phyloP scores from a whole-genome alignment of 1,139 yeast species.

The Magnusiomyces tetraspermus region DNA sequence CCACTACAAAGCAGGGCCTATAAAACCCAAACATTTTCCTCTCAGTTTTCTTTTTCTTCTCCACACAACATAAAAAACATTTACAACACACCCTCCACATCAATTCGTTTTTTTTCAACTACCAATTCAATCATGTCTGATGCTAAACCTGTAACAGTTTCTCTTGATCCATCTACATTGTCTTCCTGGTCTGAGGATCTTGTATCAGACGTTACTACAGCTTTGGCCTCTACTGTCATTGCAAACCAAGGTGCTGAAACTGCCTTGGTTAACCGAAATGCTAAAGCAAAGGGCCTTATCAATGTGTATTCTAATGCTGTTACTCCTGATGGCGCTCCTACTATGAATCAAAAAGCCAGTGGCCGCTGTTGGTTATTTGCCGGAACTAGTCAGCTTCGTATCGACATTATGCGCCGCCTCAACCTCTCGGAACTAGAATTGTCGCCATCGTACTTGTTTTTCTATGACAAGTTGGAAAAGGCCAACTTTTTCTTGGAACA shows the following conservation, averaged over 20 bases:
- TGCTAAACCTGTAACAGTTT: conserved; percentile 1
- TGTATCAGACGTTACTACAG: conserved; percentile 22
- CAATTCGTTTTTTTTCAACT: not conserved
- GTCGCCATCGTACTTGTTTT: conserved; percentile 63
- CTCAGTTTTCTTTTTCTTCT: not conserved
- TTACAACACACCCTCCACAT: not conserved
- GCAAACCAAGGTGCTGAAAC: conserved; percentile 30
- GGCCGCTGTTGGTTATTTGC: conserved; percentile 91
- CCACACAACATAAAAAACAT: not conserved
- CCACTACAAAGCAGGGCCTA: too few species aligned
- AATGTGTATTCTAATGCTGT: conserved; percentile 52
- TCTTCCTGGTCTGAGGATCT: conserved; percentile 24
- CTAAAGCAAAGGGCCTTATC: conserved; percentile 32
- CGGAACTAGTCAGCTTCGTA: conserved; percentile 59
- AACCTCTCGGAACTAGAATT: conserved; percentile 53
- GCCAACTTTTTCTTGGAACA: conserved; percentile 71
- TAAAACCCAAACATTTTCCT: too few species aligned
- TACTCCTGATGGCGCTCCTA: conserved; percentile 57
- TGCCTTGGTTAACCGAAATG: conserved; percentile 37
- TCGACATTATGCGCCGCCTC: conserved; percentile 51
- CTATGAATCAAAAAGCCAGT: conserved; percentile 61
- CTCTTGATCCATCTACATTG: conserved; percentile 18
- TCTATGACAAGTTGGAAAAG: conserved; percentile 66
- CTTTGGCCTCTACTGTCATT: conserved; percentile 29
- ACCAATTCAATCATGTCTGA: conserved; percentile 1